Evolutionary conservation across 2,329 filamentous ascomycete species (phyloP), one percentile per base, ranked within the genome.

Genomic region (Fusarium clavum): DNA sequence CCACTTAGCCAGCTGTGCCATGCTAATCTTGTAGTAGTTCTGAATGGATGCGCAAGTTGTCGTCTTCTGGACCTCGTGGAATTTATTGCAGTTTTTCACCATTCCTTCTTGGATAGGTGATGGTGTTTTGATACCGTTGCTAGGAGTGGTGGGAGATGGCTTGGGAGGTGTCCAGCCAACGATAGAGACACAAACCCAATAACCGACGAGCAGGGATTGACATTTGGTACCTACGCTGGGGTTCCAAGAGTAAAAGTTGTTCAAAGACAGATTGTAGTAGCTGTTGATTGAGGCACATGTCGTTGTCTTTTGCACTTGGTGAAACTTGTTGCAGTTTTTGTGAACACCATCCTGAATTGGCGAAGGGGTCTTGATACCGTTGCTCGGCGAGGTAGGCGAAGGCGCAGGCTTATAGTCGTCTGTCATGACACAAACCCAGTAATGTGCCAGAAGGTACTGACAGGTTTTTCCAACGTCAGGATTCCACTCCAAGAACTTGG

Each of bases 11-110:
- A 61, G 52, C 7, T 59, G n/a, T 2, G 46, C 29, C 22, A 61
- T 47, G 7, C 53, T 55, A 22, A 72, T 61, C n/a, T 57, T 56
- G 16, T 61, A 55, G 22, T 59, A 58, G 30, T 41, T 24, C 18
- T 48, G 46, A 14, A 71, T 57, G 0, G n/a, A 59, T 1, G 48
- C 24, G 5, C 48, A 59, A 7, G 30, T 59, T 1, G 40, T 55
- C 1, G 48, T 46, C 8, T 27, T 54, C 1, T 34, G 16, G 0
- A 58, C 40, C 10, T 25, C 5, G 18, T 59, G 30, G 7, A 55
- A 55, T 25, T 55, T 47, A 30, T 60, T 55, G 14, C 41, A 59
- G 9, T 16, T 45, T 7, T 44, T 46, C 18, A 14, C 11, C 1
- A 55, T 40, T 12, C 16, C 16, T 2, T 11, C 5, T 24, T 59